Evolutionary conservation across 352 stramenopile species (phyloP), one percentile per base, ranked within the genome.

Genomic region (Phytophthora pseudosyringae): DNA sequence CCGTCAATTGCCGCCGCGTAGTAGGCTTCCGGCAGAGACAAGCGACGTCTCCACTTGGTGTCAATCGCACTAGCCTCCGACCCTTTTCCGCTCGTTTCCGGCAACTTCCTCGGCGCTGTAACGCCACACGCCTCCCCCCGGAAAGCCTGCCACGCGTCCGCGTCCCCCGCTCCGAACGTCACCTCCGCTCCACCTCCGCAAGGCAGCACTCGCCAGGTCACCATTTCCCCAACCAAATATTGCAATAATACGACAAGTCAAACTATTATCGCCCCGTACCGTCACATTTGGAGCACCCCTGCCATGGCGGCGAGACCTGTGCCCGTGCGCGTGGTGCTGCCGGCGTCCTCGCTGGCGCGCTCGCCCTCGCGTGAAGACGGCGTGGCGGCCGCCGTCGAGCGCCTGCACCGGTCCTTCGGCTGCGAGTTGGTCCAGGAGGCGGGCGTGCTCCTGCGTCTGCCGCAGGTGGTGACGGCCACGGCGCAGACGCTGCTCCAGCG

Each of bases 351-450:
- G 18, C 71, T 89, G 47, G 35, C 58, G 4, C 56, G 36, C 40
- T 91, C 86, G 29, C 86, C 86, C 9, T 94, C 86, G 6, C 51
- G 51, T 0, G 49, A 66, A 7, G 81, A 89, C 44, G 86, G 82
- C 8, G 38, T 94, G 3, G 0, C 16, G 5, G 21, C 62, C 0
- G 10, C 28, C 1, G 54, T 65, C 1, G 87, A 95, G 69, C 54
- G 63, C 15, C 28, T 62, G 25, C 91, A 97, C 38, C 88, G 90
- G 5, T 90, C 86, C 54, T 98, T 90, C 64, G 90, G 87, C 45
- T 97, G 92, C 55, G 90, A 97, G 67, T 68, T 98, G 26, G 89
- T 97, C 63, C 90, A 98, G 61, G 93, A 98, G 48, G 90, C 89
- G 1, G 90, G 88, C 18, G 73, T 97, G 12, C 70, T 97, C 35